These are phyloP conservation scores for Zygosaccharomyces lentus DNA, from an alignment of 805 yeast genomes.

Conservation along the genomic window DNA sequence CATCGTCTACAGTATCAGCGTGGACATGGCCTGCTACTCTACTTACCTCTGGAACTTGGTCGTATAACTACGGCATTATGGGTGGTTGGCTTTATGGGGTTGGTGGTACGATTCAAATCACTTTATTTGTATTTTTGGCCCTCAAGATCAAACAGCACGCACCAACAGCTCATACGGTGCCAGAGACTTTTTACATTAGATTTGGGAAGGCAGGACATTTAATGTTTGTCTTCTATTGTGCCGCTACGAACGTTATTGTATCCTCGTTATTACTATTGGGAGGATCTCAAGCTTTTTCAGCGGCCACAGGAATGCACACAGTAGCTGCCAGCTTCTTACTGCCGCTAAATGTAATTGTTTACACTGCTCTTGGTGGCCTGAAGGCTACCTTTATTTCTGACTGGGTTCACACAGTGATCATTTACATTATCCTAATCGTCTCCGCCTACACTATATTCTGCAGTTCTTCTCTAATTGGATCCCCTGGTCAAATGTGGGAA, in stretches of 20 bases:
- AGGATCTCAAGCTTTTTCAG: conserved; percentile 42
- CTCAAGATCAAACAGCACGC: conserved; percentile 40
- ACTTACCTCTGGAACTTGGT: conserved; percentile 38
- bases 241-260: conserved; percentile 38
- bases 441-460: conserved; percentile 36
- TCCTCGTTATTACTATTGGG: conserved; percentile 41
- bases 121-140: conserved; percentile 38
- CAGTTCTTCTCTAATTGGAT: conserved; percentile 40
- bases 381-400: conserved; percentile 51
- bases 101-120: conserved; percentile 39
- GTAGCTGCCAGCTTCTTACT: conserved; percentile 44
- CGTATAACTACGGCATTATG: conserved; percentile 42
- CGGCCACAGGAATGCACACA: conserved; percentile 42
- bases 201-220: conserved; percentile 38
- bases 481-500: conserved; percentile 43
- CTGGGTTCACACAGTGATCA: conserved; percentile 47
- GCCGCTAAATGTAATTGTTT: conserved; percentile 45
- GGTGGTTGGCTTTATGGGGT: conserved; percentile 38
- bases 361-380: conserved; percentile 49
- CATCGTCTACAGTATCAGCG: conserved; percentile 35
- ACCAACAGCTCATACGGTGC: conserved; percentile 41
- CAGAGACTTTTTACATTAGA: conserved; percentile 38
- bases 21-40: conserved; percentile 49
- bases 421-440: conserved; percentile 38
- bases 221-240: conserved; percentile 36